Evolutionary conservation across 176 grass and related monocot species (phyloP), one percentile per base, ranked within the genome.

Genomic region (Musa beccarii): DNA sequence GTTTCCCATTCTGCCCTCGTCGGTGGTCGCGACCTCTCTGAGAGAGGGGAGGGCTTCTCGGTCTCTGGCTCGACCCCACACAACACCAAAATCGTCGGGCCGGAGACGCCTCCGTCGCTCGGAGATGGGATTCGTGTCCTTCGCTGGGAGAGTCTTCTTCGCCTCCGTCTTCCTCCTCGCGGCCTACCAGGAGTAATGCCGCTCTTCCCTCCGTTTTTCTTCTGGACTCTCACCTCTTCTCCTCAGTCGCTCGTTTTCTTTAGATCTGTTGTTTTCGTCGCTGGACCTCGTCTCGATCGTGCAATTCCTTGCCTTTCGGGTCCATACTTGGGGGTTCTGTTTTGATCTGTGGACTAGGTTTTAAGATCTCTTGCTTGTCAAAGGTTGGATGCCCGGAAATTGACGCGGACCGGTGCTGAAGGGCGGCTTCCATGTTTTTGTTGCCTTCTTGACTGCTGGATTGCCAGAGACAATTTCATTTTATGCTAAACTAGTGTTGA

Each of bases 101-200:
- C 64, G 23, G 24, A 67, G 64, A 10, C 14, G 24, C 65, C 1
- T 43, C 25, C 26, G 24, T 34, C 65, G 12, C 14, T 14, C 65
- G 63, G 67, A 20, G 43, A 88, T 92, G 89, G 89, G 81, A 50
- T 88, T 92, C 81, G 66, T 92, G 78, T 88, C 89, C 54, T 92
- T 92, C 86, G 89, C 85, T 20, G 89, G 86, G 49, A 78, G 89
- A 57, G 89, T 92, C 52, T 86, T 92, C 67, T 92, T 92, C 83
- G 86, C 86, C 81, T 92, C 89, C 81, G 68, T 88, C 83, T 92
- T 92, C 83, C 86, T 92, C 54, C 89, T 92, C 62, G 85, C 89
- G 25, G 89, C 89, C 22, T 92, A 92, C 81, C 89, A 92, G 55
- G 89, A 92, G 89, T 88, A 92, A 77, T 28, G 0, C 13, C 0